These are phyloP conservation scores for Parathielavia hyrcaniae DNA, from an alignment of 495 filamentous ascomycete genomes.

Conservation along the genomic window DNA sequence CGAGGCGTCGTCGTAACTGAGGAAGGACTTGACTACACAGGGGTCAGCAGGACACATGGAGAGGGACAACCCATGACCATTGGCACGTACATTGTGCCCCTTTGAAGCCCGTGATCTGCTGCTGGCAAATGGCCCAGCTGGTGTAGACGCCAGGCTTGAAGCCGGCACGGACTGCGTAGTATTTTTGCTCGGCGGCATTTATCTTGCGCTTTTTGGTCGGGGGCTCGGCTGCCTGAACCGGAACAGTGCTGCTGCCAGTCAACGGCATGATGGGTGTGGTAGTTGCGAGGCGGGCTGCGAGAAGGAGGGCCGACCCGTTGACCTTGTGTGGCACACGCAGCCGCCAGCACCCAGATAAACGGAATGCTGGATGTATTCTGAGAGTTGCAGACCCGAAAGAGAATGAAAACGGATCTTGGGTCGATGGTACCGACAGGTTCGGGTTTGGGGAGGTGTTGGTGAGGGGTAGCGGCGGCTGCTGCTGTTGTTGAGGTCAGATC, in stretches of 20 bases:
- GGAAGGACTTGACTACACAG: conserved; percentile 72
- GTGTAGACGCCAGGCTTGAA: conserved; percentile 79
- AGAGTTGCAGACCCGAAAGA: neutral
- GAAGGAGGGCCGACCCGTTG: neutral
- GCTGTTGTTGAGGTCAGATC: neutral
- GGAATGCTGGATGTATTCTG: neutral
- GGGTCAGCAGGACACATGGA: conserved; percentile 13
- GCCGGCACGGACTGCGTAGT: conserved; percentile 79
- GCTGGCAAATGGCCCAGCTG: conserved; percentile 72
- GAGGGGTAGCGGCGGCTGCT: conserved; percentile 10
- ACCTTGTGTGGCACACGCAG: neutral
- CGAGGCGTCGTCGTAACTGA: conserved; percentile 66
- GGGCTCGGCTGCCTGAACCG: neutral
- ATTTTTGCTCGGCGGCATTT: conserved; percentile 51
- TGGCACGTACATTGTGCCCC: conserved; percentile 60
- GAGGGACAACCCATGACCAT: conserved; percentile 11
- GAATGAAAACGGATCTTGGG: neutral
- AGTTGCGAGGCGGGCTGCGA: neutral
- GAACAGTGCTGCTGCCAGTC: neutral
- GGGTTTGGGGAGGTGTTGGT: neutral
- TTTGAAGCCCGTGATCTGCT: conserved; percentile 78
- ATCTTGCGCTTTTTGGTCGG: conserved; percentile 40
- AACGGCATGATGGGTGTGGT: neutral
- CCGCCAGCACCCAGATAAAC: neutral
- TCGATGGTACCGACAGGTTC: neutral